Base-by-base conservation (phyloP, 139 green algal species). In the Mychonastes homosphaera region DNA sequence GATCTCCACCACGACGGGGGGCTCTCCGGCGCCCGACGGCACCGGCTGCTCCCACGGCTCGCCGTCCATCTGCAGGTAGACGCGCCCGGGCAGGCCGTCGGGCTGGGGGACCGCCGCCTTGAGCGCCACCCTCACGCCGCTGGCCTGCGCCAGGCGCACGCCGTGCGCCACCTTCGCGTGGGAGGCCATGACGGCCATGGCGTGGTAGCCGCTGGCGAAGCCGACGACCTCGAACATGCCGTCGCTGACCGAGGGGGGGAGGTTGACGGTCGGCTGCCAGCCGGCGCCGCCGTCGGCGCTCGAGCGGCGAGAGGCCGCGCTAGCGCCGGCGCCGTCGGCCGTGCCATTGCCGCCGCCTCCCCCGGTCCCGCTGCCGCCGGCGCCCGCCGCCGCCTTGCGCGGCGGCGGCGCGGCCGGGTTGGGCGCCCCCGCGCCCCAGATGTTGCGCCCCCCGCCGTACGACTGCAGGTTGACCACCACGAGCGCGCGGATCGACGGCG, bases 1-100 rank as follows among this genome's bases (percentile, higher is more conserved):
- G 4, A 76, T 67, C 58, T 76, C 69, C 34, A 75, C 67, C 75
- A 64, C 38, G 6, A 75, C 58, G 15, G 58, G 58, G 3, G 34
- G n/a, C 9, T 49, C 36, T 28, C 65, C 62, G 2, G 12, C 47
- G 2, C 52, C 56, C 24, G 41, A 39, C 1, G 85, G 85, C 29
- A 94, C 70, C 35, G 69, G 43, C 72, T 94, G 86, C 60, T 59
- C 56, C 86, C 86, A 94, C 2, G 86, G 86, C 77, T 94, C 86
- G 0, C 86, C 86, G 54, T 94, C 86, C 28, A 93, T 40, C 69
- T 94, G 86, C 78, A 90, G 84, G 67, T 80, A 72, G 13, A 67
- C 65, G 34, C 52, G 2, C 1, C 52, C 57, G 3, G 43, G 28
- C 5, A 41, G 65, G 8, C 63, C 60, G 44, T 79, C 67, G 18